Evolutionary conservation across 1,139 yeast genomes (phyloP), one percentile per base, ranked within the genome.

Genomic region (Sugiyamaella xylanicola): DNA sequence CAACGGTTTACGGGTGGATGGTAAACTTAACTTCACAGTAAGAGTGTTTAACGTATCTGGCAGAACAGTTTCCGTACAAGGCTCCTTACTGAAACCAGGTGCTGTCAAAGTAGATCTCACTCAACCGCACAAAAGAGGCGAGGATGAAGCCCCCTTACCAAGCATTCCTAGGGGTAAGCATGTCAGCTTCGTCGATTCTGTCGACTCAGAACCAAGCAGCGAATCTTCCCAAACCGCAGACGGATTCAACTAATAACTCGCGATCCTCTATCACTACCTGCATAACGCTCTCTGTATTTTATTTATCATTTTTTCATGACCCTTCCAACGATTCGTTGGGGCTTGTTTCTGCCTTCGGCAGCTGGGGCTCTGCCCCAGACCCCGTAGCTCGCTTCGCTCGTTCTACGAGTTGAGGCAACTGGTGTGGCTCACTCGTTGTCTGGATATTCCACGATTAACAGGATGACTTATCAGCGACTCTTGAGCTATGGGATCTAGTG

Each of bases 31-130:
- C 63, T 91, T 93, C 71, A 82, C 85, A 5, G 82, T 92, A 40
- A 87, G 84, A 68, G 77, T 84, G 35, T 78, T 92, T 56, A 86
- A 85, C 65, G 84, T 88, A 16, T 81, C 92, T 3, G 96, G 97
- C 15, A 84, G 85, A 70, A 86, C 90, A 57, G 84, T 91, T 17
- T 86, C 95, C 5, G 80, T 92, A 15, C 96, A 90, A 61, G 98
- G 98, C 15, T 85, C 96, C 0, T 76, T 92, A 60, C 72, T 88
- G 44, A 69, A 76, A 60, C 86, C 87, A 2, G 86, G 84, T n/a
- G 72, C 76, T 44, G 86, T 83, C 61, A 73, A 72, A 58, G 87
- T 63, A 53, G 71, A 65, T 48, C 58, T 67, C 35, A 68, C 70
- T 4, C 56, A 46, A 16, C 42, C 47, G 32, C 43, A 46, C 37